Conservation (phyloP, 2,329 filamentous ascomycete species). For the Penicillium oxalicum region DNA sequence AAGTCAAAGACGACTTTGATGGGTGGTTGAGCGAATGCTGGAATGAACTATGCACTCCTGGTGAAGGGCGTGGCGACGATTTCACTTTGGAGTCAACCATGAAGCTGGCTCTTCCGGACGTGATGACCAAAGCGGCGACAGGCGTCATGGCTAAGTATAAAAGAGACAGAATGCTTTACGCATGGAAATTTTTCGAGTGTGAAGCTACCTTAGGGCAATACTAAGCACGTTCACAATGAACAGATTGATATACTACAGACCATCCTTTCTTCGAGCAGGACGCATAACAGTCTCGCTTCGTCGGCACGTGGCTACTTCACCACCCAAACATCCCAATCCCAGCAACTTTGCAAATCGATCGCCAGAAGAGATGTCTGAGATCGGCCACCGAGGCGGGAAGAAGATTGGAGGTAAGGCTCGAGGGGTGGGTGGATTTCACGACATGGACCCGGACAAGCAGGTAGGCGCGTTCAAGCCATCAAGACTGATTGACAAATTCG, state of each 20-base stretch:
- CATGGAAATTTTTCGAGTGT: not conserved
- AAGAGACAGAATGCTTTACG: not conserved
- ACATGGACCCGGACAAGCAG: slow-evolving; percentile 27
- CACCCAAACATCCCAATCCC: slow-evolving; percentile 23
- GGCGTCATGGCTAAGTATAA: not conserved
- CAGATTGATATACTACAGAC: not conserved
- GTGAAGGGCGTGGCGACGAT: no score
- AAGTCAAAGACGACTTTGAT: no score
- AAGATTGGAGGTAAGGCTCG: slow-evolving; percentile 25
- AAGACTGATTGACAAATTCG: no score
- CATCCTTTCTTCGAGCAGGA: slow-evolving; percentile 1
- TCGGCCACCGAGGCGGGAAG: slow-evolving; percentile 22
- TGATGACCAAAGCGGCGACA: slow-evolving; percentile 1
- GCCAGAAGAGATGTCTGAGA: slow-evolving; percentile 20
- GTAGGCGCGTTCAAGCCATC: slow-evolving; percentile 9
- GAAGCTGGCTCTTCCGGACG: not conserved
- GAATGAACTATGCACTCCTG: no score
- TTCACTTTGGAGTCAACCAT: no score
- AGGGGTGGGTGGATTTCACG: slow-evolving; percentile 23
- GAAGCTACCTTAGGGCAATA: not conserved
- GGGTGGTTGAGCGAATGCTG: no score
- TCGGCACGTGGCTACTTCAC: slow-evolving; percentile 12
- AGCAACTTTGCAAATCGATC: slow-evolving; percentile 34
- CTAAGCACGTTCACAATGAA: no score
- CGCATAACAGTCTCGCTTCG: slow-evolving; percentile 5